Percentiles rank a stretch among this genome's conserved stretches.
phyloP scores from a whole-genome alignment of 257 asterid genomes.

The Rauvolfia tetraphylla region DNA sequence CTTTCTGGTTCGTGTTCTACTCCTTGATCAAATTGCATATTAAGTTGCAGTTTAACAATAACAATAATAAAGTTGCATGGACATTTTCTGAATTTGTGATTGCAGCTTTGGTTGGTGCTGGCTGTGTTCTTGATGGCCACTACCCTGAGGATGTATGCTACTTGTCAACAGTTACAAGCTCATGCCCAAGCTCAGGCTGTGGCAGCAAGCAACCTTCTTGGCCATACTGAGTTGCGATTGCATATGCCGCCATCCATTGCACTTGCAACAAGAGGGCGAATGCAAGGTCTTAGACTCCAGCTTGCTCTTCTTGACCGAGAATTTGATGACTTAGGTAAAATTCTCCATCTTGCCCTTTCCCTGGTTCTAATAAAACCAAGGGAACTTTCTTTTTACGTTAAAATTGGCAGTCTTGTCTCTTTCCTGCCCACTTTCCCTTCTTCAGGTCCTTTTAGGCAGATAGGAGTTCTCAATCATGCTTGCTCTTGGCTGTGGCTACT shows the following conservation, averaged over 20 bases:
- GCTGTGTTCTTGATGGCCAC: constrained; percentile 97
- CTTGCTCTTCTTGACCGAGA: constrained; percentile 99
- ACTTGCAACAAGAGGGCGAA: constrained; percentile 86
- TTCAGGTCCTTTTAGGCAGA: not conserved
- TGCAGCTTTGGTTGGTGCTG: constrained; percentile 95
- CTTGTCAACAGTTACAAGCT: constrained; percentile 99
- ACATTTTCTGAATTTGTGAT: constrained; percentile 9
- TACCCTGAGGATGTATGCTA: constrained; percentile 91
- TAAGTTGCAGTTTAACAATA: constrained; percentile 1
- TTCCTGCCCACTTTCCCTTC: not conserved
- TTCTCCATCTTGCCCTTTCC: constrained; percentile 1
- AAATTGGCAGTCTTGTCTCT: not conserved
- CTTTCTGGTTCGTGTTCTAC: constrained; percentile 74
- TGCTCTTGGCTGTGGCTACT: not conserved
- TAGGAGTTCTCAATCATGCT: not conserved
- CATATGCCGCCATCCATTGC: constrained; percentile 99
- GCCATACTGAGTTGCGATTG: constrained; percentile 91
- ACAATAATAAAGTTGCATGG: not conserved
- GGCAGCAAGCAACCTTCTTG: constrained; percentile 92
- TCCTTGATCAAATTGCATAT: not conserved
- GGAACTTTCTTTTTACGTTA: not conserved
- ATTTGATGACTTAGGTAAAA: constrained; percentile 86
- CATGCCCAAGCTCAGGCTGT: constrained; percentile 99
- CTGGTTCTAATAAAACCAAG: constrained; percentile 7
- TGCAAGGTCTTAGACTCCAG: constrained; percentile 98